Conservation (phyloP, 345 rosid species). For the Crucihimalaya himalaica region DNA sequence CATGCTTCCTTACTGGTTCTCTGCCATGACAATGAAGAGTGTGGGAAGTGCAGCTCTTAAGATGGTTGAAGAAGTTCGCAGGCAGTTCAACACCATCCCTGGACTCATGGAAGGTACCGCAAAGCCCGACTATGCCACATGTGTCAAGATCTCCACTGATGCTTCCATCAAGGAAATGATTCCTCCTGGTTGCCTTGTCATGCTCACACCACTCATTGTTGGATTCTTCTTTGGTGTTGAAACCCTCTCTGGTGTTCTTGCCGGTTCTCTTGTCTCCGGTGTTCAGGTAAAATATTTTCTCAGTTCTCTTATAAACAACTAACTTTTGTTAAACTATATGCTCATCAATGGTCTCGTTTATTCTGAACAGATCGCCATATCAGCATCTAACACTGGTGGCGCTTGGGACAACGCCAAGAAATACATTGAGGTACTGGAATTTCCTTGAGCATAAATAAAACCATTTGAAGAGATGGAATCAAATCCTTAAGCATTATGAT, state of each 20-base stretch:
- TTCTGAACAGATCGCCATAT: slow-evolving; percentile 75
- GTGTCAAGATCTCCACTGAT: slow-evolving; percentile 96
- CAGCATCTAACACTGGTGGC: slow-evolving; percentile 97
- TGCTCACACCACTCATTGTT: slow-evolving; percentile 90
- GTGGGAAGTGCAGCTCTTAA: slow-evolving; percentile 96
- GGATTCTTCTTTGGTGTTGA: slow-evolving; percentile 88
- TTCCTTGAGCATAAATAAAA: not conserved
- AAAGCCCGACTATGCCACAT: slow-evolving; percentile 92
- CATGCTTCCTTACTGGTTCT: slow-evolving; percentile 99
- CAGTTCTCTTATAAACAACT: not conserved
- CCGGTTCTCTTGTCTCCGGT: slow-evolving; percentile 94
- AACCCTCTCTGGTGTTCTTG: slow-evolving; percentile 87
- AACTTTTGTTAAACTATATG: not conserved
- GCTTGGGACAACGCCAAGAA: slow-evolving; percentile 99
- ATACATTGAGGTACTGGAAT: slow-evolving; percentile 73
- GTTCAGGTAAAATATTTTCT: slow-evolving; percentile 64
- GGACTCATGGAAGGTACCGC: slow-evolving; percentile 91
- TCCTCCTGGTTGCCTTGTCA: slow-evolving; percentile 95
- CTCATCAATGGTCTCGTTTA: not conserved
- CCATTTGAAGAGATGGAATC: not conserved
- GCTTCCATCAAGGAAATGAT: slow-evolving; percentile 98
- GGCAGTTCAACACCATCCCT: slow-evolving; percentile 95
- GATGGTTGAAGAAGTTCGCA: slow-evolving; percentile 97
- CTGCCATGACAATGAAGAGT: slow-evolving; percentile 99
- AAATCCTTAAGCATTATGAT: not conserved